Evolutionary conservation across 345 rosid genomes (phyloP).

Genomic region (Kandelia obovata): DNA sequence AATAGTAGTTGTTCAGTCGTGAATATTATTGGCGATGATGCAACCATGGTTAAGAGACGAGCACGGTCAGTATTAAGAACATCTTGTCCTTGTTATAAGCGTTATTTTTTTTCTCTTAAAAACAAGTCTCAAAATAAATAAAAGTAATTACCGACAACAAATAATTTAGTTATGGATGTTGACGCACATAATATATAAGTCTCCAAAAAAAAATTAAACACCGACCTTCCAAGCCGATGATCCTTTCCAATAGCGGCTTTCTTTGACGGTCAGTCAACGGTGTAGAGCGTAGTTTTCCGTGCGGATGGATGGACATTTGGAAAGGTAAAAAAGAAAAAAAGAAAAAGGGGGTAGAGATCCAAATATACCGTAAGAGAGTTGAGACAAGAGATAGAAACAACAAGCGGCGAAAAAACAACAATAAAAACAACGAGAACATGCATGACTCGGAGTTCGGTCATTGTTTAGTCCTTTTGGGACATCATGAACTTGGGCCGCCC

Average conservation of each 20-base stretch:
- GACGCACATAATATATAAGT: background rate
- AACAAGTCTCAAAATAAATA: background rate
- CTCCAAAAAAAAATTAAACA: no score
- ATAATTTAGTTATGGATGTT: background rate
- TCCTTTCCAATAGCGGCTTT: background rate
- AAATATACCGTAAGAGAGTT: conserved; percentile 16
- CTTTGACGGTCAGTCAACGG: conserved; percentile 32
- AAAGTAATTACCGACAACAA: background rate
- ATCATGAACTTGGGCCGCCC: conserved; percentile 26
- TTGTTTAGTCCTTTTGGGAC: conserved; percentile 40
- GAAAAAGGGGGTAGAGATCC: background rate
- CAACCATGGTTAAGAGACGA: no score
- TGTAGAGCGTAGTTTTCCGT: conserved; percentile 24
- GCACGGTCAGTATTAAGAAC: no score
- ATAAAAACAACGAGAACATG: conserved; percentile 43
- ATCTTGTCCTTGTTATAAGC: no score
- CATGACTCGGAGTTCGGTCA: conserved; percentile 40
- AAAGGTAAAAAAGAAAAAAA: background rate
- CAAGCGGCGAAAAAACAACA: conserved; percentile 19
- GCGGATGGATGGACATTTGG: conserved; percentile 6
- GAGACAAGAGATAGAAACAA: conserved; percentile 28
- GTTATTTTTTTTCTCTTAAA: no score
- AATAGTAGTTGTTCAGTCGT: no score
- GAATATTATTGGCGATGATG: no score
- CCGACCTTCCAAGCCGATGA: background rate